Evolutionary conservation across 2,329 filamentous ascomycete species (phyloP), one percentile per base, ranked within the genome.

Genomic region (Aspergillus awamori): DNA sequence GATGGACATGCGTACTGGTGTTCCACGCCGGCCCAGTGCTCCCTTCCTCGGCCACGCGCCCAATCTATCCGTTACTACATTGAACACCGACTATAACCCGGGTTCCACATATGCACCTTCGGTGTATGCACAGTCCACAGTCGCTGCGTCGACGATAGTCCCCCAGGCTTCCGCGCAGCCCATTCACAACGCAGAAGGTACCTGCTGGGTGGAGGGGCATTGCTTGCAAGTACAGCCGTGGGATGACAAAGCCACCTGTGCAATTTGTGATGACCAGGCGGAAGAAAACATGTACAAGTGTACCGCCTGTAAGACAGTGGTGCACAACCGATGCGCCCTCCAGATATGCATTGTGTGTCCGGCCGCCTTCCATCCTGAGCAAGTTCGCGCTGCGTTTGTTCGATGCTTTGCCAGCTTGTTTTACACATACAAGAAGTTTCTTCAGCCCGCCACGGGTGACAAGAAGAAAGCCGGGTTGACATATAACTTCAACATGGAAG

Each of bases 11-110:
- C 84, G 88, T 67, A 84, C 83, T 11, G 68, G 69, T 11, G 67
- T 77, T 59, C 80, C 84, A 52, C 81, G 85, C 68, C 81, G 79
- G 45, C 89, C 90, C 5, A 91, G 86, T 73, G 80, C 89, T 33
- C 91, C 93, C 4, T 93, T 94, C 78, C 81, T 92, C 38, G 83
- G 84, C 53, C 87, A 89, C 73, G 82, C 84, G 55, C 74, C 75
- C 5, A 79, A 76, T 51, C 68, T 77, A 20, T 80, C 81, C 1
- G 79, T 83, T 62, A 81, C 75, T 13, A 79, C 76, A 2, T 64
- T 81, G 53, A 77, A 77, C 63, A 79, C 76, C 4, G 78, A 79
- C 53, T 69, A 73, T 41, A 74, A 74, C 38, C 58, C 71, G 8
- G 68, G 72, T 4, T 82, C 80, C 2, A 79, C 73, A 5, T 83